Conservation (phyloP, 805 yeast genomes). For the Candida tibetensis region DNA sequence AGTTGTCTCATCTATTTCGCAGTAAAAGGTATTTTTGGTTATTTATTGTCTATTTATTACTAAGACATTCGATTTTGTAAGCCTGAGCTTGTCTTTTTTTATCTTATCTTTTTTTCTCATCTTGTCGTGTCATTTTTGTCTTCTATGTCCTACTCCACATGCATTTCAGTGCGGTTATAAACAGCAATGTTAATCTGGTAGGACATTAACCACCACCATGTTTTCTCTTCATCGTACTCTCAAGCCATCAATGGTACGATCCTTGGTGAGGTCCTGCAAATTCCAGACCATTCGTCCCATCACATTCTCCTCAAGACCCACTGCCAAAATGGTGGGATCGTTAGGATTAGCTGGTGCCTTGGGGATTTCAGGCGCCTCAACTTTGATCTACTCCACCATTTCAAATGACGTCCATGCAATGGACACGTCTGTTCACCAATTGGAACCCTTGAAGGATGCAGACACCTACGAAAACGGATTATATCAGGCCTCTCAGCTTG, state of each 20-base stretch:
- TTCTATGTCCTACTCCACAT: no score
- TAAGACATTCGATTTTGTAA: no score
- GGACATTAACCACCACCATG: background rate
- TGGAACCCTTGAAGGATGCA: constrained; percentile 45
- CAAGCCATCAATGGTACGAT: background rate
- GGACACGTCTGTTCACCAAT: constrained; percentile 34
- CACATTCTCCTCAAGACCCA: background rate
- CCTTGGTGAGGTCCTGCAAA: background rate
- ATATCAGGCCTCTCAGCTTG: constrained; percentile 57
- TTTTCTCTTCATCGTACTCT: background rate
- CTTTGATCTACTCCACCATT: constrained; percentile 1
- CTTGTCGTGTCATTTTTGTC: no score
- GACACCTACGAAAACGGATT: constrained; percentile 73
- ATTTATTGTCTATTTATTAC: no score
- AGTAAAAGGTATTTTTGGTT: no score
- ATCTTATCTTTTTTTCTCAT: no score
- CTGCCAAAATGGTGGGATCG: background rate
- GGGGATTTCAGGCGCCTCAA: background rate
- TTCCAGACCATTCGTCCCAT: background rate
- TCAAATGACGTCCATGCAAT: constrained; percentile 32
- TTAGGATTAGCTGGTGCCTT: background rate
- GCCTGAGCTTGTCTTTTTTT: no score
- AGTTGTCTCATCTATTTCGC: no score
- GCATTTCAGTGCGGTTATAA: background rate
- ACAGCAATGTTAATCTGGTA: background rate